Percentiles rank a stretch among this genome's conserved stretches.
Conservation (phyloP, 2,329 filamentous ascomycete species). For the Colletotrichum destructivum region DNA sequence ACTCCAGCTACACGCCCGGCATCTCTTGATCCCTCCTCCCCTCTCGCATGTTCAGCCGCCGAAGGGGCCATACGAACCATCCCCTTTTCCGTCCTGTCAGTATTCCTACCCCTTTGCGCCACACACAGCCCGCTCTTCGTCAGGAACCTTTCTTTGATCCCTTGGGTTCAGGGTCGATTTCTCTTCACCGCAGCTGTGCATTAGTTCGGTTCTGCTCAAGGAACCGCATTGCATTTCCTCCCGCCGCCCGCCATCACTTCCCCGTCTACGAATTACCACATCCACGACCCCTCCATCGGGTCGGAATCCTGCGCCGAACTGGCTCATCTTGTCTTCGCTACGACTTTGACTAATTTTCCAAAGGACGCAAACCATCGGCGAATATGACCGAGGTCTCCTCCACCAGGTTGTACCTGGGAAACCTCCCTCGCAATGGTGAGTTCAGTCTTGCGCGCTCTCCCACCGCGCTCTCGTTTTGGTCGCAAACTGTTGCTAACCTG, state of each 20-base stretch:
- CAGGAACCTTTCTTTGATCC: neutral
- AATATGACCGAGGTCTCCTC: conserved; percentile 91
- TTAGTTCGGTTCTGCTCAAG: neutral
- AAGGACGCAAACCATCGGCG: conserved; percentile 43
- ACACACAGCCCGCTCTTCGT: neutral
- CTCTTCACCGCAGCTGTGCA: neutral
- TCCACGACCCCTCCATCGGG: conserved; percentile 1
- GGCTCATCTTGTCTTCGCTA: neutral
- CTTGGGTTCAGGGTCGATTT: conserved; percentile 1
- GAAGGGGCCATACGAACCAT: conserved; percentile 2
- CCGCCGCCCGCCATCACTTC: neutral
- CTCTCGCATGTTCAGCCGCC: conserved; percentile 9
- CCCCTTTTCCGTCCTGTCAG: neutral
- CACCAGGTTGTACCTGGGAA: conserved; percentile 96
- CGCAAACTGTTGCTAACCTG: conserved; percentile 15
- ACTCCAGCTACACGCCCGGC: neutral
- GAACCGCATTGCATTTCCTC: conserved; percentile 4
- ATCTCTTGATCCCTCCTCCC: conserved; percentile 1
- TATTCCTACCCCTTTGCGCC: neutral
- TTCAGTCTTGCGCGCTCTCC: conserved; percentile 45
- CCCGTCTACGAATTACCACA: conserved; percentile 1
- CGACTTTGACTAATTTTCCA: conserved; percentile 16
- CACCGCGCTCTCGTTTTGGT: neutral
- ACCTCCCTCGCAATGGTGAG: conserved; percentile 96
- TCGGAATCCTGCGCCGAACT: conserved; percentile 16